Evolutionary conservation across 1,139 yeast genomes (phyloP), one percentile per base, ranked within the genome.

Genomic region (Yamadazyma atmosphaerica): DNA sequence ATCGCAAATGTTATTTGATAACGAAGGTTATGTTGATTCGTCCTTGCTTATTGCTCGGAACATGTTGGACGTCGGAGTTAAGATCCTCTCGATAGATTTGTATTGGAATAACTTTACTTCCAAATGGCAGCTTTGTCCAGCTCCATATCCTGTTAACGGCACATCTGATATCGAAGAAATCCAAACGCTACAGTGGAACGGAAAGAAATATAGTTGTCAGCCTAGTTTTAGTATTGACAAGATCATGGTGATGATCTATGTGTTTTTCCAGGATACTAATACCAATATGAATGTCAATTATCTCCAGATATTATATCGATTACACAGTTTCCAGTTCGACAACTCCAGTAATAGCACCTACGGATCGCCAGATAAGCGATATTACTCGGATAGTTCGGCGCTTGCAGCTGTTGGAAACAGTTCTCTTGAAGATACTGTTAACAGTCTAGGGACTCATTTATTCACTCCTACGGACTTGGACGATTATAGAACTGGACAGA

Each of bases 71-170:
- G 58, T 63, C 2, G 92, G 92, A 0, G 65, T 76, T 9, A 74
- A 75, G 42, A 60, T 74, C 0, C 54, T 83, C 18, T 63, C 74
- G 42, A 40, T 88, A 10, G 94, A 88, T 54, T 50, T 86, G 13
- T 86, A 82, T 58, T 83, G 84, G 77, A 81, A 81, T 54, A 75
- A 76, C 40, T 58, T 59, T 22, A 61, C 66, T 7, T 48, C 55
- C 31, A 63, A 60, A 41, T 83, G 95, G 82, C 86, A 83, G 50
- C 54, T 86, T n/a, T 86, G 95, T 52, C 92, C 92, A 0, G 72
- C 67, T 1, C 73, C 73, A 2, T 58, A 55, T 38, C 66, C 65
- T 10, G 41, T 47, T 17, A 72, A 65, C 45, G 49, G 45, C 25
- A 63, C 71, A 4, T 14, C 45, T 6, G 44, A 42, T 33, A 32